phyloP scores from a whole-genome alignment of 768 basidiomycete species.

The Lyophyllum shimeji region DNA sequence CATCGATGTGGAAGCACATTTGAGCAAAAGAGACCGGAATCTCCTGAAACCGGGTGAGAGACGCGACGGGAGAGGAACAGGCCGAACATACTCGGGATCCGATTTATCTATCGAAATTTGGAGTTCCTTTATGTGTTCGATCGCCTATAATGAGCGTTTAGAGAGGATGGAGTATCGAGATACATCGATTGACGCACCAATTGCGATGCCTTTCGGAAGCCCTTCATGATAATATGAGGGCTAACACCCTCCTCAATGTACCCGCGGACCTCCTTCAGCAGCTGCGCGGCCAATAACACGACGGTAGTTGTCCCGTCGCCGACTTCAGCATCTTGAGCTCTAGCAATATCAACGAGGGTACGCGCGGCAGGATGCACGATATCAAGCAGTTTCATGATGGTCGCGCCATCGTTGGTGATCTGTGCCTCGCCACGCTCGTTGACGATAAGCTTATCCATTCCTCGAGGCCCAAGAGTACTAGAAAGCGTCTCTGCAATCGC shows the following conservation, averaged over 20 bases:
- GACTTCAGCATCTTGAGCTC: constrained; percentile 97
- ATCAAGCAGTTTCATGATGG: constrained; percentile 95
- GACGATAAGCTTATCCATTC: constrained; percentile 99
- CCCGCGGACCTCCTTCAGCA: constrained; percentile 87
- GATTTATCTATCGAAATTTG: constrained; percentile 90
- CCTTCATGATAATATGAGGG: constrained; percentile 97
- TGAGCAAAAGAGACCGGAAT: constrained; percentile 91
- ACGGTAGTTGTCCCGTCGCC: constrained; percentile 98
- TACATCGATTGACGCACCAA: constrained; percentile 53
- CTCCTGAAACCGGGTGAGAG: constrained; percentile 47
- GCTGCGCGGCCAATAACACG: constrained; percentile 89
- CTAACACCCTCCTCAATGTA: constrained; percentile 97
- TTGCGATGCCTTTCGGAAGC: constrained; percentile 84
- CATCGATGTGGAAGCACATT: constrained; percentile 99
- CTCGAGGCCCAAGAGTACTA: constrained; percentile 94
- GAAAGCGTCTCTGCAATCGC: constrained; percentile 91
- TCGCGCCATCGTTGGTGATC: constrained; percentile 99
- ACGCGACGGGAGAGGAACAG: constrained; percentile 7
- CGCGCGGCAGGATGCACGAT: constrained; percentile 98
- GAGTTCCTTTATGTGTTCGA: constrained; percentile 84
- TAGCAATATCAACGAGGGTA: constrained; percentile 97
- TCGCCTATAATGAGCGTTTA: constrained; percentile 50
- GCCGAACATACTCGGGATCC: constrained; percentile 73
- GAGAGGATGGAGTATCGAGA: constrained; percentile 5
- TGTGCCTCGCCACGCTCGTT: constrained; percentile 92